Percentiles rank a stretch among this genome's conserved stretches.
phyloP scores from a whole-genome alignment of 768 basidiomycete species.

The Serpula lacrymans region DNA sequence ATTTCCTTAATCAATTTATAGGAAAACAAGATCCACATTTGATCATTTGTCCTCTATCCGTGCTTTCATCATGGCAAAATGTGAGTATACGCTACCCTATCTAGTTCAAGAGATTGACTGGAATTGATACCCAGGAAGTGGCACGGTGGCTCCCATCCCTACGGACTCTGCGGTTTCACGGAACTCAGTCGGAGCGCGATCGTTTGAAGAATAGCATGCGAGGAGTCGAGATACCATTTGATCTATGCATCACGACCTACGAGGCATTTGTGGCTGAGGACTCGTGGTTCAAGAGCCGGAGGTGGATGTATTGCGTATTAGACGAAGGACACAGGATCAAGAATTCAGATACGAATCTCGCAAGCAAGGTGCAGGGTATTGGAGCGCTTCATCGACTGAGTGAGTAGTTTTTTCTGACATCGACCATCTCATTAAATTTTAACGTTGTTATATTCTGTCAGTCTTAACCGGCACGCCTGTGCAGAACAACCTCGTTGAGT shows the following conservation, averaged over 20 bases:
- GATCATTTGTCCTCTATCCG: conserved; percentile 70
- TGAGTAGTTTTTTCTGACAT: conserved; percentile 16
- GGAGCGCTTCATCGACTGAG: conserved; percentile 57
- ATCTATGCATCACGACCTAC: conserved; percentile 68
- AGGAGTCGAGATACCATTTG: conserved; percentile 29
- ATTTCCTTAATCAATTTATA: conserved; percentile 10
- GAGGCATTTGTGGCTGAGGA: conserved; percentile 58
- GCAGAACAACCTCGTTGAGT: conserved; percentile 60
- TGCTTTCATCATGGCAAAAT: conserved; percentile 55
- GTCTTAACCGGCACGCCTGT: conserved; percentile 75
- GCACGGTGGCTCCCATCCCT: conserved; percentile 53
- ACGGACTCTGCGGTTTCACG: conserved; percentile 59
- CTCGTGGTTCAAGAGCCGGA: conserved; percentile 56
- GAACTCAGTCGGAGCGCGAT: conserved; percentile 47
- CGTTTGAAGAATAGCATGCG: conserved; percentile 48
- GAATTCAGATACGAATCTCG: conserved; percentile 55
- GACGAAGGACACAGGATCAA: conserved; percentile 75
- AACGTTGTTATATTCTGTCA: conserved; percentile 14
- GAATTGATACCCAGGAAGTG: conserved; percentile 38
- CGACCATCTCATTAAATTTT: background rate
- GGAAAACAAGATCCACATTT: conserved; percentile 58
- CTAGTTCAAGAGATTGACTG: conserved; percentile 1
- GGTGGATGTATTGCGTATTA: conserved; percentile 57
- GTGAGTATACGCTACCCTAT: conserved; percentile 24
- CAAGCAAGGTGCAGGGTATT: conserved; percentile 52